phyloP scores from a whole-genome alignment of 83 land plant genomes.

The Diphasiastrum complanatum region DNA sequence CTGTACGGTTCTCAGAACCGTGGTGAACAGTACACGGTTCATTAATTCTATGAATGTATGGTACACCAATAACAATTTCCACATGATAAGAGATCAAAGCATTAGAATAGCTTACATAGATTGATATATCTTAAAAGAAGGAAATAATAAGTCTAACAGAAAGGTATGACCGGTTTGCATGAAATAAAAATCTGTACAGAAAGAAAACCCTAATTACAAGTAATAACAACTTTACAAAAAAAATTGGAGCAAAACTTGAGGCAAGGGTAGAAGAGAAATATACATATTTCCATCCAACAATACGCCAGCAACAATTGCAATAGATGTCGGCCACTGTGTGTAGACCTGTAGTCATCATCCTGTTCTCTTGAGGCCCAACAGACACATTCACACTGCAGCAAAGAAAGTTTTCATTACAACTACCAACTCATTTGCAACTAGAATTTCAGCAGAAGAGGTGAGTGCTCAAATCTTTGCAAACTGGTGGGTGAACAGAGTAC shows the following conservation, averaged over 20 bases:
- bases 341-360: slow-evolving; percentile 75
- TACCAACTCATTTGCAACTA: too few relatives aligned
- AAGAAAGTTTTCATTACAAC: too few relatives aligned
- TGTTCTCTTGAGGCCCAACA: slow-evolving; percentile 57
- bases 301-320: slow-evolving; percentile 65
- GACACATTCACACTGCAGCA: slow-evolving; percentile 69
- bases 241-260: too few relatives aligned
- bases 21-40: too few relatives aligned
- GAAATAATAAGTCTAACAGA: not conserved
- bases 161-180: not conserved
- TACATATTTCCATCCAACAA: slow-evolving; percentile 94
- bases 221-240: not conserved
- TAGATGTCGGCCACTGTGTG: slow-evolving; percentile 81
- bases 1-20: too few relatives aligned
- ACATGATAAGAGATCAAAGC: not conserved
- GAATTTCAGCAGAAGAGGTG: too few relatives aligned
- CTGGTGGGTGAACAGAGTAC: too few relatives aligned
- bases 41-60: too few relatives aligned
- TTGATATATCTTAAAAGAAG: not conserved
- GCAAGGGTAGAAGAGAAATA: slow-evolving; percentile 10
- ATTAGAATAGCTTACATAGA: not conserved
- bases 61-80: too few relatives aligned
- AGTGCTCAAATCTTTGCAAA: too few relatives aligned
- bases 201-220: not conserved
- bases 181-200: not conserved